These are phyloP conservation scores for Fusarium tricinctum DNA, from an alignment of 2,329 filamentous ascomycete genomes.

Conservation along the genomic window DNA sequence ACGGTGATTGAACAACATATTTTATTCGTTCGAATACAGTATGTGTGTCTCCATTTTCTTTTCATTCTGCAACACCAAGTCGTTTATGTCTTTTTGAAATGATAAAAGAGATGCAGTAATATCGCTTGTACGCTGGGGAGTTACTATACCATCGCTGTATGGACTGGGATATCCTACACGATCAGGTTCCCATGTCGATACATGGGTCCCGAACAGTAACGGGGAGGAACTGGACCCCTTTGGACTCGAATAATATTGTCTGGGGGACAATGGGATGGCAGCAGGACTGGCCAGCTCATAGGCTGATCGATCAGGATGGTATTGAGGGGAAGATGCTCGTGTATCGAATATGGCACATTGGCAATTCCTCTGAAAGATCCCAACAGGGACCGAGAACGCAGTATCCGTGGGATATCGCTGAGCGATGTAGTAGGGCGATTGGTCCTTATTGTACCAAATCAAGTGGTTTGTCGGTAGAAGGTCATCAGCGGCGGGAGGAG, in stretches of 20 bases:
- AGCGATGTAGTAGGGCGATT: constrained; percentile 31
- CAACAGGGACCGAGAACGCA: constrained; percentile 49
- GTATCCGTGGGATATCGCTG: constrained; percentile 49
- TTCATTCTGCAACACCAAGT: constrained; percentile 3
- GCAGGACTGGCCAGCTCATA: background rate
- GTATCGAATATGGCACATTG: constrained; percentile 54
- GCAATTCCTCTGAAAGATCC: constrained; percentile 54
- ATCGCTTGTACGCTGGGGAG: background rate
- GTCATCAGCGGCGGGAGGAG: constrained; percentile 48
- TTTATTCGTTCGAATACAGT: background rate
- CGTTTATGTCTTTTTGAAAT: constrained; percentile 4
- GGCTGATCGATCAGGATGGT: background rate
- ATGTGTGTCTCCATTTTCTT: background rate
- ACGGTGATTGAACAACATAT: background rate
- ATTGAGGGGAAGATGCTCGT: constrained; percentile 43
- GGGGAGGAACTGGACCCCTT: constrained; percentile 2
- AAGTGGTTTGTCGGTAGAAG: constrained; percentile 53
- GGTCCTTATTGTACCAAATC: constrained; percentile 48
- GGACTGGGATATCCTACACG: background rate
- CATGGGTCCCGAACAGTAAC: background rate
- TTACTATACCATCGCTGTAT: background rate
- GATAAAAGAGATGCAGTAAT: constrained; percentile 1
- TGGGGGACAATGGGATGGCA: background rate
- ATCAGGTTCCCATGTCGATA: constrained; percentile 1
- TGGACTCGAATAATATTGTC: background rate